phyloP scores from a whole-genome alignment of 2,329 filamentous ascomycete genomes.

The Fusarium xyrophilum region DNA sequence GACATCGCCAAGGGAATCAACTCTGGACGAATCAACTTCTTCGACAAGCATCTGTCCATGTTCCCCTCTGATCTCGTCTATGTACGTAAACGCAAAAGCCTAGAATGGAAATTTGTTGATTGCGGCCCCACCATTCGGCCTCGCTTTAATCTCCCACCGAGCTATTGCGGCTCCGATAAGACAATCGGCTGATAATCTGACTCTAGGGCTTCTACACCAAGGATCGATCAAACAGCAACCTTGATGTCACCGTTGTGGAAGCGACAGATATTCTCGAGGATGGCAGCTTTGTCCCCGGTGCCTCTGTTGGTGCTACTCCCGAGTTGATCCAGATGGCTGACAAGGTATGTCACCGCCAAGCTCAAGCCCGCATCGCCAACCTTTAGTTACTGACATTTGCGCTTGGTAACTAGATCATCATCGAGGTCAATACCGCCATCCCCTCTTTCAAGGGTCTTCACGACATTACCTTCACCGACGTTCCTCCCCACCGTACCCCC shows the following conservation, averaged over 20 bases:
- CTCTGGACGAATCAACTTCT: slow-evolving; percentile 86
- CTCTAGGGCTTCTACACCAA: slow-evolving; percentile 79
- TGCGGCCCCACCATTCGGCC: slow-evolving; percentile 27
- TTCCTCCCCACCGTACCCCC: slow-evolving; percentile 81
- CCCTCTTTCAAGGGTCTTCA: slow-evolving; percentile 88
- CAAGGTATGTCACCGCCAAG: slow-evolving; percentile 59
- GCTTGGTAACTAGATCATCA: slow-evolving; percentile 70
- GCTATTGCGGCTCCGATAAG: slow-evolving; percentile 14
- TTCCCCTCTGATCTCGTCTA: slow-evolving; percentile 88
- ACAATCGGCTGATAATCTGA: slow-evolving; percentile 22
- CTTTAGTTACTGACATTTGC: slow-evolving; percentile 9
- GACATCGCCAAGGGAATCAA: slow-evolving; percentile 91
- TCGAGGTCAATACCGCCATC: slow-evolving; percentile 88
- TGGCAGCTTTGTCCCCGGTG: slow-evolving; percentile 86
- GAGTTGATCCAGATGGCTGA: slow-evolving; percentile 91
- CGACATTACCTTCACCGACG: slow-evolving; percentile 88
- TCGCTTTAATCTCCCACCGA: slow-evolving; percentile 33
- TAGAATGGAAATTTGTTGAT: slow-evolving; percentile 7
- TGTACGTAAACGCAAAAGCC: slow-evolving; percentile 49
- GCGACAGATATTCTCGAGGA: slow-evolving; percentile 87
- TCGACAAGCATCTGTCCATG: slow-evolving; percentile 94
- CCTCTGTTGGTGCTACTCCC: slow-evolving; percentile 83
- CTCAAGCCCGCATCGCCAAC: not conserved
- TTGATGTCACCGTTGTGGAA: slow-evolving; percentile 86
- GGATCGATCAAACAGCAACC: slow-evolving; percentile 73